These are phyloP conservation scores for Myxozyma vanderwaltii DNA, from an alignment of 805 yeast genomes.

Conservation along the genomic window DNA sequence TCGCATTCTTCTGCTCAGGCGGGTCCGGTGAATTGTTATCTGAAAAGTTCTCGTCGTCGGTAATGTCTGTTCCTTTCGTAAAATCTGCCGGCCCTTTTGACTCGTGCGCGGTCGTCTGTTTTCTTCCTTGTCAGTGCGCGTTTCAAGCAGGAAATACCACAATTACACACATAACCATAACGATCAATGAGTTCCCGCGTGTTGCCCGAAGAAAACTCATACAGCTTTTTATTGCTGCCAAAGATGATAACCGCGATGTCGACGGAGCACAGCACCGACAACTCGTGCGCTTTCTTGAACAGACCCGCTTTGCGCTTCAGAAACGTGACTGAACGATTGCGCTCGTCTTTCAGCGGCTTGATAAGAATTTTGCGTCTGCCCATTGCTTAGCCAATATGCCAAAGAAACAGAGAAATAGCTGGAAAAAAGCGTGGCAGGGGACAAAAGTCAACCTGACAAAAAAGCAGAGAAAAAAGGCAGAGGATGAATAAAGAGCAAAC, in stretches of 20 bases:
- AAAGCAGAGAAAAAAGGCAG: no score
- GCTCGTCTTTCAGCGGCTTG: constrained; percentile 85
- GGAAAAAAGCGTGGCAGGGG: not conserved
- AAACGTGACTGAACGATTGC: constrained; percentile 74
- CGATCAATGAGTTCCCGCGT: constrained; percentile 53
- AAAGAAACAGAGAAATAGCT: not conserved
- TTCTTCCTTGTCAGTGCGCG: no score
- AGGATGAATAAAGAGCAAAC: no score
- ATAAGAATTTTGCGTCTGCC: constrained; percentile 96
- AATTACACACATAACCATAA: constrained; percentile 41
- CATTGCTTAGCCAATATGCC: constrained; percentile 49
- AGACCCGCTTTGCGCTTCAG: constrained; percentile 93
- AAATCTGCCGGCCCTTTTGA: constrained; percentile 35
- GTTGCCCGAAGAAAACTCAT: constrained; percentile 78
- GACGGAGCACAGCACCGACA: constrained; percentile 87
- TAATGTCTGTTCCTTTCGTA: constrained; percentile 37
- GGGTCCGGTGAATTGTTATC: constrained; percentile 8
- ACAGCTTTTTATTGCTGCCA: constrained; percentile 74
- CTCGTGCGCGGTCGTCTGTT: constrained; percentile 24
- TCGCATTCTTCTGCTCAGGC: constrained; percentile 31
- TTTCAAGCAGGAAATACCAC: no score
- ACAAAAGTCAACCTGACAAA: not conserved
- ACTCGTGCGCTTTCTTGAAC: constrained; percentile 77
- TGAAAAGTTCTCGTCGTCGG: constrained; percentile 44
- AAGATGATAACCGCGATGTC: constrained; percentile 88